A percentile compares a stretch with the other conserved stretches of the same genome.
phyloP scores from a whole-genome alignment of 2,329 filamentous ascomycete species.

The Fusarium praegraminearum region DNA sequence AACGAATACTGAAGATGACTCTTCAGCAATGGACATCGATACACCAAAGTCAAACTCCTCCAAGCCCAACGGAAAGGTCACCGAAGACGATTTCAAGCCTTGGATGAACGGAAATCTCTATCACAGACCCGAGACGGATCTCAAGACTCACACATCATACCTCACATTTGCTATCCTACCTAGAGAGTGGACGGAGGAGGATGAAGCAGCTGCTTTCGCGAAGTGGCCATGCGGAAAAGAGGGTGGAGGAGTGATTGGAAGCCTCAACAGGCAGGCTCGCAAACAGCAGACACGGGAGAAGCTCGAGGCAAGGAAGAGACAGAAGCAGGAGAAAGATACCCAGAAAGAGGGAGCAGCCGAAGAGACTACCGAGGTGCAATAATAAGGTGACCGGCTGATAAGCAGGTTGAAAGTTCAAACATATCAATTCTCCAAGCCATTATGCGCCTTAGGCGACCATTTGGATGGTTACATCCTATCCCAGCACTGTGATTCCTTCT shows the following conservation, averaged over 20 bases:
- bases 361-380: slow-evolving; percentile 35
- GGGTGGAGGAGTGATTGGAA: slow-evolving; percentile 64
- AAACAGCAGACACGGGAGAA: slow-evolving; percentile 69
- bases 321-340: slow-evolving; percentile 49
- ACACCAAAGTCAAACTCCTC: slow-evolving; percentile 46
- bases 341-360: slow-evolving; percentile 33
- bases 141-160: slow-evolving; percentile 98
- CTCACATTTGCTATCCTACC: slow-evolving; percentile 92
- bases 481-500: slow-evolving; percentile 9
- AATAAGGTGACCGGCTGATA: slow-evolving; percentile 11
- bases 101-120: slow-evolving; percentile 83
- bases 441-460: background rate
- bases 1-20: slow-evolving; percentile 42
- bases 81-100: slow-evolving; percentile 58
- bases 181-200: slow-evolving; percentile 84
- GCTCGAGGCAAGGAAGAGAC: slow-evolving; percentile 61
- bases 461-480: slow-evolving; percentile 1
- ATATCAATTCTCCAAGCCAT: slow-evolving; percentile 1
- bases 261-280: slow-evolving; percentile 64
- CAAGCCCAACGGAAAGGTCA: slow-evolving; percentile 41
- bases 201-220: slow-evolving; percentile 76
- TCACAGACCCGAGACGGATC: slow-evolving; percentile 84
- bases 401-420: slow-evolving; percentile 14
- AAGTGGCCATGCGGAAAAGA: slow-evolving; percentile 73
- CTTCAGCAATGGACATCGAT: slow-evolving; percentile 58